A percentile compares a stretch with the other conserved stretches of the same genome.
Conservation (phyloP, 2,329 filamentous ascomycete genomes). For the Alternaria sp. region DNA sequence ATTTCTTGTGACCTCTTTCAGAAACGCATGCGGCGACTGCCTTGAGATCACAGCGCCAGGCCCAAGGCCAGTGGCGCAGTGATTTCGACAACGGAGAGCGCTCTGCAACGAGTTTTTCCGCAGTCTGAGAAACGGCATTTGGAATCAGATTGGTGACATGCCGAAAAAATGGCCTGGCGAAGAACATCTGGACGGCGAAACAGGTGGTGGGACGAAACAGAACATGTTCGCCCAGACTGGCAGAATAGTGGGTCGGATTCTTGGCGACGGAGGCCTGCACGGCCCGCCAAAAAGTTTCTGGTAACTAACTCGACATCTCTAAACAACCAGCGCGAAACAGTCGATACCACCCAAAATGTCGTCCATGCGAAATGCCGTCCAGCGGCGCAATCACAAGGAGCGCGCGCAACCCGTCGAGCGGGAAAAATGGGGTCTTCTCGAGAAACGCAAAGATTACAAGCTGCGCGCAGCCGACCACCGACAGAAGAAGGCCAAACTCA, state of each 20-base stretch:
- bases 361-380: constrained; percentile 54
- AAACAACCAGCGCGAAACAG: neutral
- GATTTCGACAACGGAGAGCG: neutral
- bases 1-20: neutral
- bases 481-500: constrained; percentile 66
- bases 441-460: constrained; percentile 89
- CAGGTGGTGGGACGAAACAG: no score
- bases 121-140: neutral
- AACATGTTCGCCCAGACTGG: neutral
- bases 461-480: constrained; percentile 71
- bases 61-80: neutral
- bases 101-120: neutral
- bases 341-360: constrained; percentile 35
- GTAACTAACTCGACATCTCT: neutral
- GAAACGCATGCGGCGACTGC: neutral
- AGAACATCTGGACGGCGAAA: neutral
- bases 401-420: constrained; percentile 86
- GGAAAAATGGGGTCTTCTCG: constrained; percentile 85
- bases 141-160: neutral
- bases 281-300: constrained; percentile 17
- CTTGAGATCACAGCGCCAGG: neutral
- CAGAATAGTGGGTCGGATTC: constrained; percentile 5
- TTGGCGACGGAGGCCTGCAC: constrained; percentile 11
- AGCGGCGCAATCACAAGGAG: constrained; percentile 87
- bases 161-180: neutral